A percentile compares a stretch with the other conserved stretches of the same genome.
Conservation (phyloP, 495 filamentous ascomycete species). For the Aspergillus sparsus region DNA sequence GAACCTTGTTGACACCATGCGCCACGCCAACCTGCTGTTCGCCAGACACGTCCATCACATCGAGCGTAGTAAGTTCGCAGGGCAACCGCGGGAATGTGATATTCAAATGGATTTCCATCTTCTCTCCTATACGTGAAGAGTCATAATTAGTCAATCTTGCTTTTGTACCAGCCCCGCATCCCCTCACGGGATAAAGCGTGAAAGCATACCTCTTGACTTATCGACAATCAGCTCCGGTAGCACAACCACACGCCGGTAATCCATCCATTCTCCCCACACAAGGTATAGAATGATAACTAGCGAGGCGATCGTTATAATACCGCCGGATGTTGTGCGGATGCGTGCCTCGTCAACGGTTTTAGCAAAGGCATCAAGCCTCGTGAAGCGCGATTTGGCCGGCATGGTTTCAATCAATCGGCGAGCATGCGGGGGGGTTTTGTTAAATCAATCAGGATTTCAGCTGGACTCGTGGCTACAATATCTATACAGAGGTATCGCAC, state of each 20-base stretch:
- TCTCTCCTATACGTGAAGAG: slow-evolving; percentile 62
- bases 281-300: slow-evolving; percentile 84
- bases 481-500: background rate
- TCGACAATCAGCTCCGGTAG: slow-evolving; percentile 93
- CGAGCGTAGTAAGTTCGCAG: slow-evolving; percentile 92
- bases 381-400: slow-evolving; percentile 78
- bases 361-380: slow-evolving; percentile 94
- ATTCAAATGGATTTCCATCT: slow-evolving; percentile 99
- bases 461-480: slow-evolving; percentile 3
- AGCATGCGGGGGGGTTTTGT: slow-evolving; percentile 27
- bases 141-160: slow-evolving; percentile 10
- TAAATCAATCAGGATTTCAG: slow-evolving; percentile 10
- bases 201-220: slow-evolving; percentile 80
- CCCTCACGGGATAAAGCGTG: background rate
- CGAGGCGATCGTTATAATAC: slow-evolving; percentile 89
- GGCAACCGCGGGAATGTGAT: slow-evolving; percentile 92
- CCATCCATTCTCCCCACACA: slow-evolving; percentile 92
- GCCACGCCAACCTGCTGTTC: slow-evolving; percentile 92
- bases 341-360: slow-evolving; percentile 99
- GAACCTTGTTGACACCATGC: slow-evolving; percentile 88
- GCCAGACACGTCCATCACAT: slow-evolving; percentile 98
- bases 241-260: slow-evolving; percentile 84
- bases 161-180: slow-evolving; percentile 1
- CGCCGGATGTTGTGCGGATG: slow-evolving; percentile 94
- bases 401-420: slow-evolving; percentile 38